These are phyloP conservation scores for Ustilago bromivora DNA, from an alignment of 1,284 basidiomycete species.

Conservation along the genomic window DNA sequence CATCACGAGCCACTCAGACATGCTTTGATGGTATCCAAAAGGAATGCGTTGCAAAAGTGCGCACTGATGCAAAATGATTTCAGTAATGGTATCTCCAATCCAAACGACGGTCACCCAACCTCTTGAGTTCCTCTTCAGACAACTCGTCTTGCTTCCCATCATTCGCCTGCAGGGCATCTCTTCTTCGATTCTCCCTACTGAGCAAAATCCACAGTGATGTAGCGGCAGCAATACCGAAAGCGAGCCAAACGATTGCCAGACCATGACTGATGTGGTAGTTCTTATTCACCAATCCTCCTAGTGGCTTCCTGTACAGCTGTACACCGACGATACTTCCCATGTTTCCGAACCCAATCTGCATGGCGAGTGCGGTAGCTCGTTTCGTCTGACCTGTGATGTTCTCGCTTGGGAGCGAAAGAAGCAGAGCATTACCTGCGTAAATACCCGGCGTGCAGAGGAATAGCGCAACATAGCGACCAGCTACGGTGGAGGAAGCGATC, in stretches of 20 bases:
- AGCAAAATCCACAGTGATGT: constrained; percentile 74
- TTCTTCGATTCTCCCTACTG: constrained; percentile 73
- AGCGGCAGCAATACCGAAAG: constrained; percentile 73
- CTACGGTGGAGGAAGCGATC: constrained; percentile 74
- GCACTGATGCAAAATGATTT: background rate
- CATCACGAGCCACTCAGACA: no score
- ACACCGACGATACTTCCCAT: constrained; percentile 75
- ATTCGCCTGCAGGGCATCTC: constrained; percentile 20
- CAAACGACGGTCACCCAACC: constrained; percentile 32
- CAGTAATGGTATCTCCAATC: constrained; percentile 43
- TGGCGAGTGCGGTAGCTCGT: constrained; percentile 76
- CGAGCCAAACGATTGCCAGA: constrained; percentile 57
- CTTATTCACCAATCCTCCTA: constrained; percentile 70
- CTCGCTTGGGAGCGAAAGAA: constrained; percentile 75
- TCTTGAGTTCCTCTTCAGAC: constrained; percentile 19
- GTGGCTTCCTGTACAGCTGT: constrained; percentile 75
- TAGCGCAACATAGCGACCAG: constrained; percentile 76
- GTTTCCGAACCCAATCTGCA: constrained; percentile 79
- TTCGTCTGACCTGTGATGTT: constrained; percentile 80
- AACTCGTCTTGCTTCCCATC: constrained; percentile 4
- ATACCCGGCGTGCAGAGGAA: constrained; percentile 76
- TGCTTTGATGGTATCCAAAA: background rate
- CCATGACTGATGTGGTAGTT: constrained; percentile 76
- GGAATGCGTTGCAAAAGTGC: background rate
- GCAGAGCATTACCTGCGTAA: constrained; percentile 76